A percentile compares a stretch with the other conserved stretches of the same genome.
phyloP scores from a whole-genome alignment of 495 filamentous ascomycete genomes.

The Penicillium silybi region DNA sequence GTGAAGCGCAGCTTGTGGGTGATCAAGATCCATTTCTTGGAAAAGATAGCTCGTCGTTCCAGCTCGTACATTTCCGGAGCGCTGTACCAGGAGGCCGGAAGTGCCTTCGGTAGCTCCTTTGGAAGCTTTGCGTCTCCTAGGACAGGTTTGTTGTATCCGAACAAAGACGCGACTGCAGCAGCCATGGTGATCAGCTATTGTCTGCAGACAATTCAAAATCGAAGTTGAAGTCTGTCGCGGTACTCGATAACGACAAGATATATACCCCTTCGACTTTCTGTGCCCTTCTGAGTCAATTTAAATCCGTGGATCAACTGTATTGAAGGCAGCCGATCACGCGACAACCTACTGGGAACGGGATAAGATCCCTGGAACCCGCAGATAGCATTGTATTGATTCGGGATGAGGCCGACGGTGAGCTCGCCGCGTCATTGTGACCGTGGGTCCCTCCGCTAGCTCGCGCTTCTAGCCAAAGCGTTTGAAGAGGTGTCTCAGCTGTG shows the following conservation, averaged over 20 bases:
- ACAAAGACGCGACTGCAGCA: conserved; percentile 16
- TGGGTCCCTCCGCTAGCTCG: neutral
- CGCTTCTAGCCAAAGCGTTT: neutral
- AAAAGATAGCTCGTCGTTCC: conserved; percentile 50
- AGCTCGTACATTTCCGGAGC: conserved; percentile 48
- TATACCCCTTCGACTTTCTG: neutral
- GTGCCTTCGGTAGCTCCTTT: conserved; percentile 27
- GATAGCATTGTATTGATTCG: neutral
- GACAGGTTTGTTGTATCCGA: conserved; percentile 13
- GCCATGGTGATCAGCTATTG: conserved; percentile 9
- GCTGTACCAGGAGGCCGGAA: conserved; percentile 49
- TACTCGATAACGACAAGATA: neutral
- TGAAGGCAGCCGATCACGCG: conserved; percentile 3
- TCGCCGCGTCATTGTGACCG: neutral
- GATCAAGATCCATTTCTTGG: conserved; percentile 46
- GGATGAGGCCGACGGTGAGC: conserved; percentile 5
- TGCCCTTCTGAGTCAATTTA: neutral
- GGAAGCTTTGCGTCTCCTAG: conserved; percentile 1
- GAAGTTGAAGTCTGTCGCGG: neutral
- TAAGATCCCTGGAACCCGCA: neutral
- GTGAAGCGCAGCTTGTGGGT: conserved; percentile 44
- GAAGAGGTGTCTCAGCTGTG: neutral
- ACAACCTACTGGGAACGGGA: neutral
- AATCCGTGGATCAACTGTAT: neutral
- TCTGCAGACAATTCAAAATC: neutral